These are phyloP conservation scores for Cyclostephanos tholiformis DNA, from an alignment of 108 stramenopile species.

Conservation along the genomic window DNA sequence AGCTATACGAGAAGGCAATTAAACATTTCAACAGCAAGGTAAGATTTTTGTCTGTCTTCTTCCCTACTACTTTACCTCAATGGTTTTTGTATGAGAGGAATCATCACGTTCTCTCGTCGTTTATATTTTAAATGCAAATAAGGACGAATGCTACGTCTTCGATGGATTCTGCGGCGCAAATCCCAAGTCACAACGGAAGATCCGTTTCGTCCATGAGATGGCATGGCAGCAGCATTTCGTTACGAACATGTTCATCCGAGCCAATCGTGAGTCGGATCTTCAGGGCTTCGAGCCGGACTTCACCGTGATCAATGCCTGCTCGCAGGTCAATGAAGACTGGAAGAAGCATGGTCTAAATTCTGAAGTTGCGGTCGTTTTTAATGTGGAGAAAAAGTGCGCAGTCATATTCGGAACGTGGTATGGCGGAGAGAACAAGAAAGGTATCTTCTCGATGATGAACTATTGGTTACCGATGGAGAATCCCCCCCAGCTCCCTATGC, in stretches of 20 bases:
- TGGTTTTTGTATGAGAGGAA: background rate
- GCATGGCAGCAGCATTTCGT: constrained; percentile 98
- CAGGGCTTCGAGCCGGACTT: constrained; percentile 93
- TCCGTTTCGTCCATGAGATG: constrained; percentile 97
- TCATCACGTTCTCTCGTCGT: background rate
- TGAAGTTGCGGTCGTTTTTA: constrained; percentile 96
- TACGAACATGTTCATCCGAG: constrained; percentile 98
- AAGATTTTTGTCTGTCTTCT: background rate
- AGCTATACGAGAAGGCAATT: constrained; percentile 92
- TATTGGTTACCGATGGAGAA: constrained; percentile 94
- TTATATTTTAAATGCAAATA: constrained; percentile 8
- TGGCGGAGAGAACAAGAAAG: constrained; percentile 99
- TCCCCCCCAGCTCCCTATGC: constrained; percentile 92
- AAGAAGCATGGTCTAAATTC: constrained; percentile 88
- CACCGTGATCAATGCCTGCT: constrained; percentile 96
- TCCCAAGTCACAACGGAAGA: constrained; percentile 84
- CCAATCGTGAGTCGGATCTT: constrained; percentile 67
- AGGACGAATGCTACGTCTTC: constrained; percentile 91
- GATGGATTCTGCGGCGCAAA: constrained; percentile 94
- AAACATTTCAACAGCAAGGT: constrained; percentile 81
- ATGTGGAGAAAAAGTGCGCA: constrained; percentile 92
- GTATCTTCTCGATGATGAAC: constrained; percentile 98
- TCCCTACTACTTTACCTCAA: background rate
- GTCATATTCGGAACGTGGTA: constrained; percentile 97
- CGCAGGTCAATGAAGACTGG: constrained; percentile 89